A percentile compares a stretch with the other conserved stretches of the same genome.
phyloP scores from a whole-genome alignment of 1,284 basidiomycete species.

The Sanguinoderma infundibulare region DNA sequence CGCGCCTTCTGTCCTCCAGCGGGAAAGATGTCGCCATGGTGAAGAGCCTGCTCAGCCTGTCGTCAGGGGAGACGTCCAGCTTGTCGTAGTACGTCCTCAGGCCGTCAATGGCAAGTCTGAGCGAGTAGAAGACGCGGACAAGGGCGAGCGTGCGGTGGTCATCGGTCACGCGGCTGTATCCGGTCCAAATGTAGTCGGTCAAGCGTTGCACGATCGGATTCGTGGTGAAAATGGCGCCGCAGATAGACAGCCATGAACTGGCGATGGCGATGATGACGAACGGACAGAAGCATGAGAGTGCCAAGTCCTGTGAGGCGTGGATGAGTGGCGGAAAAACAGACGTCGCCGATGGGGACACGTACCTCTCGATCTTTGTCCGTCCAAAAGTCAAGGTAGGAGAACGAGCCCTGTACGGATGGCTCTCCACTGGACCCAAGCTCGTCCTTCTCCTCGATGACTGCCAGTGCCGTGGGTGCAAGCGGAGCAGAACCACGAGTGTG shows the following conservation, averaged over 20 bases:
- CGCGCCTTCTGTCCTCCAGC: background rate
- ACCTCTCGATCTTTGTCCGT: background rate
- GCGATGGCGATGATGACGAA: conserved; percentile 14
- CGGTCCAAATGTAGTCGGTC: conserved; percentile 28
- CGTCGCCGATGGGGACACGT: background rate
- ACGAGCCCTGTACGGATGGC: background rate
- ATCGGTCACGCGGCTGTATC: conserved; percentile 4
- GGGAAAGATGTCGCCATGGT: background rate
- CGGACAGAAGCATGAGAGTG: conserved; percentile 8
- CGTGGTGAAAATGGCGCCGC: conserved; percentile 15
- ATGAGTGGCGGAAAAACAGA: background rate
- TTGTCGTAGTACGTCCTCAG: background rate
- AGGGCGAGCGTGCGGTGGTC: conserved; percentile 9
- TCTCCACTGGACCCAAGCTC: background rate
- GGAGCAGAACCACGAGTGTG: too few species aligned
- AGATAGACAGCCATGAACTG: conserved; percentile 13
- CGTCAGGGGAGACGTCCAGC: background rate
- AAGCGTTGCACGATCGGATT: conserved; percentile 17
- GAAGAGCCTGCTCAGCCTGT: background rate
- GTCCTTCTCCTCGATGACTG: background rate
- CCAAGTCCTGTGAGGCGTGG: background rate
- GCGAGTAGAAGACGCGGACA: conserved; percentile 14
- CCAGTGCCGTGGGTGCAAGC: background rate
- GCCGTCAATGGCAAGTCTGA: background rate
- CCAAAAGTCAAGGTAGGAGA: background rate